Evolutionary conservation across 192 early-diverging fungal genomes (phyloP).

Genomic region (Polychytrium aggregatum): DNA sequence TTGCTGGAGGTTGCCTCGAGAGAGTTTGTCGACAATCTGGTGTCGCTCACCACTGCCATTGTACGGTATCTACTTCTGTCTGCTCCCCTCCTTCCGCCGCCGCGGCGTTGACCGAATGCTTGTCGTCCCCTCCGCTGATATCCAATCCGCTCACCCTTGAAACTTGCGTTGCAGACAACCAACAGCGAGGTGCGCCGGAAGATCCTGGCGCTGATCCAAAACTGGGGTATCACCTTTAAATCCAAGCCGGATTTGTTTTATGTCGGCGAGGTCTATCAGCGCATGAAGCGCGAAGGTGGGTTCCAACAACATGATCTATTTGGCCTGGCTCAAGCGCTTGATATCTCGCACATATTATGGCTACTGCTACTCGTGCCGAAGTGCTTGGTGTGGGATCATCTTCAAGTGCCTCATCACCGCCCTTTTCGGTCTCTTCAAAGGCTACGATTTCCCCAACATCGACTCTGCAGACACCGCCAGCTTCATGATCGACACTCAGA

Average conservation of each 20-base stretch:
- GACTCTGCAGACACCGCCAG: conserved; percentile 44
- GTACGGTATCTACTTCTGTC: too few species aligned
- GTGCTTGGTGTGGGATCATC: neutral
- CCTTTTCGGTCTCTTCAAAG: too few species aligned
- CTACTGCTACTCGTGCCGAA: neutral
- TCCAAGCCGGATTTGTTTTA: conserved; percentile 69
- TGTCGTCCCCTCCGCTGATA: too few species aligned
- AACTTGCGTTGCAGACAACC: conserved; percentile 7
- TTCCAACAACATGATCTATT: neutral
- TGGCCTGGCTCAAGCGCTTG: neutral
- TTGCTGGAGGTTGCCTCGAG: conserved; percentile 72
- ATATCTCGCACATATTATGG: neutral
- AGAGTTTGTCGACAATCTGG: conserved; percentile 83
- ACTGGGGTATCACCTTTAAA: conserved; percentile 78
- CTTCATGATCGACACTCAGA: conserved; percentile 71
- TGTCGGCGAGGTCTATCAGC: conserved; percentile 66
- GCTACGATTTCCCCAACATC: conserved; percentile 62
- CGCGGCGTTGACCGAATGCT: too few species aligned
- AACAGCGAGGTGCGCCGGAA: conserved; percentile 70
- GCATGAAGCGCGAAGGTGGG: conserved; percentile 64
- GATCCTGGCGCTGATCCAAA: conserved; percentile 68
- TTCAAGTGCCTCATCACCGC: too few species aligned
- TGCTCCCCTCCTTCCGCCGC: too few species aligned
- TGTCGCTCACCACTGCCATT: conserved; percentile 40
- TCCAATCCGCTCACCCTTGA: too few species aligned